A percentile compares a stretch with the other conserved stretches of the same genome.
These are phyloP conservation scores for Yarrowia yakushimensis DNA, from an alignment of 805 yeast genomes.

Conservation along the genomic window DNA sequence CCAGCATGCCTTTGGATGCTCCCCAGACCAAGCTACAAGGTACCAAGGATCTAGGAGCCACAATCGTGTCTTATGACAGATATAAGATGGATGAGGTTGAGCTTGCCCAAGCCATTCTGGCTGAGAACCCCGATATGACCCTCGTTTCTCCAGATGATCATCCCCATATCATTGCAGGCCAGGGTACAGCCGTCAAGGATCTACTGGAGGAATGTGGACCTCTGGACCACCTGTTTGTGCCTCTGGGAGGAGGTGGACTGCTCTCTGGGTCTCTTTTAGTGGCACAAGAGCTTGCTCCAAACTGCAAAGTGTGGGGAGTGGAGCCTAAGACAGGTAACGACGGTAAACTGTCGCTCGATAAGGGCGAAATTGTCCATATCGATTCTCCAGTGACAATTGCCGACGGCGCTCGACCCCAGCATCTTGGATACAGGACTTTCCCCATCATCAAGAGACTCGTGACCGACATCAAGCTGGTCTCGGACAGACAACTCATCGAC, in stretches of 20 bases:
- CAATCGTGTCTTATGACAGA: slow-evolving; percentile 43
- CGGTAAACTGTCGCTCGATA: slow-evolving; percentile 29
- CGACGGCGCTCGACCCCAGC: slow-evolving; percentile 33
- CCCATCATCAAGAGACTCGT: slow-evolving; percentile 29
- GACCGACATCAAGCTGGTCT: slow-evolving; percentile 30
- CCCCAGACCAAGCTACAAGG: slow-evolving; percentile 48
- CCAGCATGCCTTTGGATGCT: slow-evolving; percentile 54
- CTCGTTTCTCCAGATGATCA: slow-evolving; percentile 51
- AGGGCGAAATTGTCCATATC: slow-evolving; percentile 28
- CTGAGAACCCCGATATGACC: slow-evolving; percentile 40
- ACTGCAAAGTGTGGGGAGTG: slow-evolving; percentile 30
- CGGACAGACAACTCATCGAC: slow-evolving; percentile 28
- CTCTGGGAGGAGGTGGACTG: slow-evolving; percentile 54
- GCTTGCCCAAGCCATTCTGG: slow-evolving; percentile 41
- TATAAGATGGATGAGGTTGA: slow-evolving; percentile 47
- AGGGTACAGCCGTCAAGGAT: slow-evolving; percentile 42
- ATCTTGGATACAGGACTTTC: slow-evolving; percentile 30
- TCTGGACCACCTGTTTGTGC: slow-evolving; percentile 47
- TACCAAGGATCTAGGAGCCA: slow-evolving; percentile 49
- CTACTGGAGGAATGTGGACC: slow-evolving; percentile 39
- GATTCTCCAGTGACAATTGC: slow-evolving; percentile 31
- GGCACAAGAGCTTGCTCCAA: slow-evolving; percentile 27
- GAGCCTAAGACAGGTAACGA: slow-evolving; percentile 33
- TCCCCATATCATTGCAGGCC: slow-evolving; percentile 51
- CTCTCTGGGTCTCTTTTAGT: slow-evolving; percentile 43